Evolutionary conservation across 2,329 filamentous ascomycete genomes (phyloP).

Genomic region (Triangularia setosa): DNA sequence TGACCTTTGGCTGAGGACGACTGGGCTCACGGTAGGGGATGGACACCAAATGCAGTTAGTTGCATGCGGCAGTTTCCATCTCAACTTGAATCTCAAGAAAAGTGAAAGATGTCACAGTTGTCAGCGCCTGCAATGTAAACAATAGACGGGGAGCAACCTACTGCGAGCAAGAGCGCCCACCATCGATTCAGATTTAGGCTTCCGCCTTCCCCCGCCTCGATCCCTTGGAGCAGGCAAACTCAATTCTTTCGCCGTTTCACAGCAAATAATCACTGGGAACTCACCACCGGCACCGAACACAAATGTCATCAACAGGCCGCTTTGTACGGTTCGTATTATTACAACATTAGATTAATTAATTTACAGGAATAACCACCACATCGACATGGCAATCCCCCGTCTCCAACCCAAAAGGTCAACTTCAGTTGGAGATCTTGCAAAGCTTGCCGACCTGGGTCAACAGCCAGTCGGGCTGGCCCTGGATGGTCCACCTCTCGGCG

Average conservation of each 20-base stretch:
- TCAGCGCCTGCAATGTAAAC: background rate
- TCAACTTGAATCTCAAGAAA: background rate
- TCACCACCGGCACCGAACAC: background rate
- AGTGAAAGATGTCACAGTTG: background rate
- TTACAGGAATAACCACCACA: background rate
- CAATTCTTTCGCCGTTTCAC: background rate
- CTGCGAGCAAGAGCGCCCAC: background rate
- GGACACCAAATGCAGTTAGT: background rate
- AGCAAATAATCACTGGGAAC: background rate
- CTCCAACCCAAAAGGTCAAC: background rate
- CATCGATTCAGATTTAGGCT: background rate
- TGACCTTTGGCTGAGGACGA: background rate
- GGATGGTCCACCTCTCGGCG: constrained; percentile 21
- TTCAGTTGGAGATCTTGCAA: constrained; percentile 18
- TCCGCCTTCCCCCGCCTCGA: background rate
- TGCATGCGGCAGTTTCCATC: background rate
- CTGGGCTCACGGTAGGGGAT: background rate
- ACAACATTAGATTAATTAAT: background rate
- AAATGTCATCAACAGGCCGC: background rate
- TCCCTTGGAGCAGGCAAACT: no score
- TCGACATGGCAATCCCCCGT: background rate
- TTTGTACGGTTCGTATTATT: background rate
- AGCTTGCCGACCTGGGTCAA: constrained; percentile 22
- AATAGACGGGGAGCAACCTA: background rate
- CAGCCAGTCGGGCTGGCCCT: constrained; percentile 19